Evolutionary conservation across 2,329 filamentous ascomycete species (phyloP).

Genomic region (Penicillium psychrosexuale): DNA sequence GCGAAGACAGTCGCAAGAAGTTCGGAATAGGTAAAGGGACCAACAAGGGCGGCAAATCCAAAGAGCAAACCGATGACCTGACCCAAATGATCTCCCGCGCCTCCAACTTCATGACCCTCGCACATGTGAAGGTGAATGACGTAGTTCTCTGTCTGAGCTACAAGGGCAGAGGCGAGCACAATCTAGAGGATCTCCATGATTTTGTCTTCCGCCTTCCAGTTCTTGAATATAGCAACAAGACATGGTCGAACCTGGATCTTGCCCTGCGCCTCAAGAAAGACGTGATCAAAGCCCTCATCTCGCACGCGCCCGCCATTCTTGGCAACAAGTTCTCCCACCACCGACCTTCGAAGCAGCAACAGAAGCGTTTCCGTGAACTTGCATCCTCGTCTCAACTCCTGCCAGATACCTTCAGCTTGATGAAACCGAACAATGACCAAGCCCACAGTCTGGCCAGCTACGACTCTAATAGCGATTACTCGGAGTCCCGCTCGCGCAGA

Average conservation of each 20-base stretch:
- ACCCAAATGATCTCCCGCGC: slow-evolving; percentile 95
- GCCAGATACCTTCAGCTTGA: slow-evolving; percentile 38
- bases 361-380: slow-evolving; percentile 74
- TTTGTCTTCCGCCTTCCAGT: slow-evolving; percentile 95
- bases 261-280: slow-evolving; percentile 91
- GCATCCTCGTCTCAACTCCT: slow-evolving; percentile 72
- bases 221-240: slow-evolving; percentile 97
- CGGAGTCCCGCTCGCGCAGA: slow-evolving; percentile 35
- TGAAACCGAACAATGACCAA: slow-evolving; percentile 29
- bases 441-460: slow-evolving; percentile 35
- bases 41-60: slow-evolving; percentile 52
- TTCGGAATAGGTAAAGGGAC: slow-evolving; percentile 45
- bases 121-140: slow-evolving; percentile 90
- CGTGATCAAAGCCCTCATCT: slow-evolving; percentile 88
- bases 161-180: slow-evolving; percentile 92
- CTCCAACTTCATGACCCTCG: slow-evolving; percentile 95
- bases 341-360: slow-evolving; percentile 74
- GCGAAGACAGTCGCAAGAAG: slow-evolving; percentile 49
- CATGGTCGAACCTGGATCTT: slow-evolving; percentile 95
- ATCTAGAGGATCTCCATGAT: slow-evolving; percentile 93
- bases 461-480: slow-evolving; percentile 40
- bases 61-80: slow-evolving; percentile 77
- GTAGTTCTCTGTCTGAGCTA: slow-evolving; percentile 95
- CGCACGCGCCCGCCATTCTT: slow-evolving; percentile 92
- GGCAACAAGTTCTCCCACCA: slow-evolving; percentile 95